Base-by-base conservation (phyloP, 108 stramenopile genomes). In the Cyclotella baltica region DNA sequence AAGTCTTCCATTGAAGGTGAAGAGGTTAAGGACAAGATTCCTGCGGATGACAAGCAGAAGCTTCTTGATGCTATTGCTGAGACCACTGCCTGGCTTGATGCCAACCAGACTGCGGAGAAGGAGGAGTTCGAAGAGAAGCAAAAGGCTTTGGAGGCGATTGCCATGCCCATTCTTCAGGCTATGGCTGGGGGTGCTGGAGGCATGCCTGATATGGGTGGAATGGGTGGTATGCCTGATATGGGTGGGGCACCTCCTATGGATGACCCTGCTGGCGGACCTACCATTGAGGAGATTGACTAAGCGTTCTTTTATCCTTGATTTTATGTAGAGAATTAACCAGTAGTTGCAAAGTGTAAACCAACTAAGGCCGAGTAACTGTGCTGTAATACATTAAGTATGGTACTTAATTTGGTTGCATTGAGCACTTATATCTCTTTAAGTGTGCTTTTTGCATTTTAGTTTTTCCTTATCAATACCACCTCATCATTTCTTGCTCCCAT, bases 51-150 rank as follows among this genome's bases (percentile, higher is more conserved):
- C 72, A 97, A 97, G 91, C 70, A 78, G 58, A 78, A 72, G 9
- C 77, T 98, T 56, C 90, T 96, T 61, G 72, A 75, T 57, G 93
- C 92, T 58, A 92, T 98, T 80, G 90, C 93, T n/a, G 96, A 98
- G 63, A 87, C 97, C 36, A 92, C 92, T 78, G 76, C 81, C 65
- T 99, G 98, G 98, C 73, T 99, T 34, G 98, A 98, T 70, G 72
- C 75, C 64, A 97, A 99, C 83, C 93, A 92, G 61, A 62, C 85
- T 62, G 98, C 98, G 56, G 97, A 98, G 87, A 98, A 98, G 87
- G 98, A 97, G 75, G 98, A 98, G 87, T 99, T 79, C 72, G 97
- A 98, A 70, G 97, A 96, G 83, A 98, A 99, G 93, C 97, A 97
- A 84, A 99, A 98, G 95, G 89, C 84, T 37, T 87, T 99, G 25